Percentiles rank a stretch among this genome's conserved stretches.
Conservation (phyloP, 208 protist genomes). For the Naegleria lovaniensis region DNA sequence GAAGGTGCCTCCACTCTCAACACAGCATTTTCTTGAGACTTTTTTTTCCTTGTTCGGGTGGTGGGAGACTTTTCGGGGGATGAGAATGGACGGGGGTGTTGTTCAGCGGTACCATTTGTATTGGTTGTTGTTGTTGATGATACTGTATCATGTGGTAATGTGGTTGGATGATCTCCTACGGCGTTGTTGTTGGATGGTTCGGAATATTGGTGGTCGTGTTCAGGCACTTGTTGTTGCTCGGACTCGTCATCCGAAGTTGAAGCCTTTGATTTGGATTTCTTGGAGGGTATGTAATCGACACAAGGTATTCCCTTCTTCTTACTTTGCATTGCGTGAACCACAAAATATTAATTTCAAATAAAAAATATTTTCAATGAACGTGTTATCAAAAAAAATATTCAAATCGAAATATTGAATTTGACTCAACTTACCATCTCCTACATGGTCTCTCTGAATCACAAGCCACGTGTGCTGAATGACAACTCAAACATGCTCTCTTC, state of each 20-base stretch:
- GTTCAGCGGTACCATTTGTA: too few relatives aligned
- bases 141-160: not conserved
- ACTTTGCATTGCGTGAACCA: too few relatives aligned
- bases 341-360: not conserved
- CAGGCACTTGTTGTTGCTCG: not conserved
- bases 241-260: not conserved
- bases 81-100: too few relatives aligned
- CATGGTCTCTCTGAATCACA: conserved; percentile 16
- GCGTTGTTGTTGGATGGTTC: not conserved
- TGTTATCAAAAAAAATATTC: too few relatives aligned
- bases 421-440: not conserved
- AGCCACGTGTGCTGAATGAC: not conserved
- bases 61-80: too few relatives aligned
- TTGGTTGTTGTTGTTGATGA: not conserved
- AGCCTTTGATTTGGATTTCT: not conserved
- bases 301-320: not conserved
- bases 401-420: too few relatives aligned
- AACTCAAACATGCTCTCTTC: not conserved
- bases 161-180: not conserved
- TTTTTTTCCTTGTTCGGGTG: too few relatives aligned
- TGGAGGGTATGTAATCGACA: not conserved
- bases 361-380: too few relatives aligned
- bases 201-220: not conserved
- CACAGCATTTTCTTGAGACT: too few relatives aligned
- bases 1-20: too few relatives aligned